Conservation (phyloP, 345 rosid species). For the Jatropha curcas region DNA sequence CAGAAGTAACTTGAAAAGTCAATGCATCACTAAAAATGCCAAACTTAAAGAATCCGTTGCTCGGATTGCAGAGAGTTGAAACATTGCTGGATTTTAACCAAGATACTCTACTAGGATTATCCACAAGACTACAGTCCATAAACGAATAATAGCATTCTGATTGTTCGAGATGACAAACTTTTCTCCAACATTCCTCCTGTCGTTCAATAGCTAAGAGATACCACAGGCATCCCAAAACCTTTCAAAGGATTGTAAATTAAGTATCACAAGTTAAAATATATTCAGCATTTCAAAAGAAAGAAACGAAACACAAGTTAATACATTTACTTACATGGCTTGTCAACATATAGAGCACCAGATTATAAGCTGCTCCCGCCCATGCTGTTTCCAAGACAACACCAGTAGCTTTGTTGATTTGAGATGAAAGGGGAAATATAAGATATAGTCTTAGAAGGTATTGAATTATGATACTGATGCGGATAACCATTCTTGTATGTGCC, state of each 20-base stretch:
- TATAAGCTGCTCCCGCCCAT: constrained; percentile 59
- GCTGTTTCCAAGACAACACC: constrained; percentile 51
- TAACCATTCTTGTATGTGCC: constrained; percentile 26
- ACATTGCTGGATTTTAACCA: constrained; percentile 42
- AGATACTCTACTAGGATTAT: constrained; percentile 22
- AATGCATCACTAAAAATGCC: constrained; percentile 50
- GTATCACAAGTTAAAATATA: no score
- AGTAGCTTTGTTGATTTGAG: constrained; percentile 41
- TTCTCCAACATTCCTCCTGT: constrained; percentile 51
- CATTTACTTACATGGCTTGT: constrained; percentile 51
- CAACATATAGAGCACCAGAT: constrained; percentile 49
- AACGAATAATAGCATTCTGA: constrained; percentile 27
- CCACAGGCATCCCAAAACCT: constrained; percentile 55
- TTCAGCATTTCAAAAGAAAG: no score
- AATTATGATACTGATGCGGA: constrained; percentile 42
- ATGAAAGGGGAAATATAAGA: constrained; percentile 53
- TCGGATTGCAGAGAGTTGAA: constrained; percentile 34
- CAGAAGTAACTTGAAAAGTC: constrained; percentile 28
- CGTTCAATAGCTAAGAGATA: constrained; percentile 49
- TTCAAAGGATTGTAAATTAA: background rate
- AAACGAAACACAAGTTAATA: no score
- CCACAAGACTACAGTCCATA: constrained; percentile 35
- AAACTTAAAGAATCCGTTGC: constrained; percentile 20
- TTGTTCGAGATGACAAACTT: constrained; percentile 26
- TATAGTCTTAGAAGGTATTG: constrained; percentile 52